phyloP scores from a whole-genome alignment of 306 rosid species.

The Cercis canadensis region DNA sequence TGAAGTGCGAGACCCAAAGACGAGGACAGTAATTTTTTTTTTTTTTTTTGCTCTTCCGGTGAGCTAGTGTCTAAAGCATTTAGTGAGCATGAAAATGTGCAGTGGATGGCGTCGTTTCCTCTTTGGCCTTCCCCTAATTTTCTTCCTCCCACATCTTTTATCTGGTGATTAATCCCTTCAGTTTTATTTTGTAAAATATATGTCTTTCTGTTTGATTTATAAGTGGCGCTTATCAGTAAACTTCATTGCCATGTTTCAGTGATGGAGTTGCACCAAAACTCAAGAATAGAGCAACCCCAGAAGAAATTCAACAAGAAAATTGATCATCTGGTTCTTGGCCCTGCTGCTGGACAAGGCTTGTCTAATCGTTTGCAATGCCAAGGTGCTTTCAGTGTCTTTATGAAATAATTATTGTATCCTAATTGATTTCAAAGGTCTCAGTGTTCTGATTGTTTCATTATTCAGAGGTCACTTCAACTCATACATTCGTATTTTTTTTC shows the following conservation, averaged over 20 bases:
- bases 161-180: slow-evolving; percentile 52
- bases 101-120: slow-evolving; percentile 72
- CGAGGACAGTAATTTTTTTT: slow-evolving; percentile 19
- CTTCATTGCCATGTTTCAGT: slow-evolving; percentile 48
- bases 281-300: slow-evolving; percentile 48
- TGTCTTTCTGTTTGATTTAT: slow-evolving; percentile 19
- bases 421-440: background rate
- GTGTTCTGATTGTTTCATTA: slow-evolving; percentile 1
- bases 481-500: slow-evolving; percentile 3
- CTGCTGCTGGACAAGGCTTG: slow-evolving; percentile 92
- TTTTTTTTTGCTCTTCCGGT: slow-evolving; percentile 8
- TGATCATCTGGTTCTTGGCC: slow-evolving; percentile 86
- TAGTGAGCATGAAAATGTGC: slow-evolving; percentile 58
- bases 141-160: slow-evolving; percentile 68
- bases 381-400: slow-evolving; percentile 51
- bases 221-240: slow-evolving; percentile 8
- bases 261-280: slow-evolving; percentile 59
- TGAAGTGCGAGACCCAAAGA: slow-evolving; percentile 23
- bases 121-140: slow-evolving; percentile 63
- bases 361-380: slow-evolving; percentile 84
- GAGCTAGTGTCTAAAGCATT: slow-evolving; percentile 24
- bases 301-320: slow-evolving; percentile 60
- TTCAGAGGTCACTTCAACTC: background rate
- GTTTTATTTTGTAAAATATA: background rate
- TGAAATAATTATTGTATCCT: background rate